Evolutionary conservation across 2,329 filamentous ascomycete genomes (phyloP).

Genomic region (Colletotrichum nymphaeae): DNA sequence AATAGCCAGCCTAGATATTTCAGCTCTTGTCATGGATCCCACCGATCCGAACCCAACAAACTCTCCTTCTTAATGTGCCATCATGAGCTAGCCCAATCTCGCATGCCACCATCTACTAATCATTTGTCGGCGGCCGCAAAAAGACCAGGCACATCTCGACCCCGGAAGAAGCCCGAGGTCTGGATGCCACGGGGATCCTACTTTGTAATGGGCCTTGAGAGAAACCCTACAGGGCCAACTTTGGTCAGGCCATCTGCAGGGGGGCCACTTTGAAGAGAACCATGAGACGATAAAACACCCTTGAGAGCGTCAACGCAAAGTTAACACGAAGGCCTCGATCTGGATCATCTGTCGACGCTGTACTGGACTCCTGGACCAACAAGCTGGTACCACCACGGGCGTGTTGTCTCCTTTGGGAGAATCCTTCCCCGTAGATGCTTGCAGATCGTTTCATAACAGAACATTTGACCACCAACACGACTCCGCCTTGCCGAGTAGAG

Average conservation of each 20-base stretch:
- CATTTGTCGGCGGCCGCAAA: neutral
- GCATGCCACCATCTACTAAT: neutral
- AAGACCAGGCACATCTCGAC: neutral
- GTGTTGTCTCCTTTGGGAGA: slow-evolving; percentile 16
- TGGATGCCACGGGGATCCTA: neutral
- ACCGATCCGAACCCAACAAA: neutral
- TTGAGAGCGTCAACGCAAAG: neutral
- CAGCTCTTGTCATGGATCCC: neutral
- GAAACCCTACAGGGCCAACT: neutral
- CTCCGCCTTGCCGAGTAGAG: slow-evolving; percentile 1
- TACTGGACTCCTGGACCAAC: slow-evolving; percentile 2
- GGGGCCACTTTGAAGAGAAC: neutral
- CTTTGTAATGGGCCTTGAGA: neutral
- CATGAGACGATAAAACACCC: neutral
- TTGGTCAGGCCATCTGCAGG: neutral
- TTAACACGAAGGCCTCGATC: neutral
- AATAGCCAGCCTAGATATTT: neutral
- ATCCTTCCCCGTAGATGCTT: slow-evolving; percentile 1
- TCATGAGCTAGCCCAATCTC: neutral
- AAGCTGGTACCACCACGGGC: slow-evolving; percentile 3
- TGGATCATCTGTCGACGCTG: neutral
- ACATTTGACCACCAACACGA: neutral
- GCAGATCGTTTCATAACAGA: slow-evolving; percentile 5
- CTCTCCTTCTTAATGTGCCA: neutral
- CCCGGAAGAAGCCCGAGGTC: neutral